Base-by-base conservation (phyloP, 257 asterid species). In the Solanum infundibuliforme region DNA sequence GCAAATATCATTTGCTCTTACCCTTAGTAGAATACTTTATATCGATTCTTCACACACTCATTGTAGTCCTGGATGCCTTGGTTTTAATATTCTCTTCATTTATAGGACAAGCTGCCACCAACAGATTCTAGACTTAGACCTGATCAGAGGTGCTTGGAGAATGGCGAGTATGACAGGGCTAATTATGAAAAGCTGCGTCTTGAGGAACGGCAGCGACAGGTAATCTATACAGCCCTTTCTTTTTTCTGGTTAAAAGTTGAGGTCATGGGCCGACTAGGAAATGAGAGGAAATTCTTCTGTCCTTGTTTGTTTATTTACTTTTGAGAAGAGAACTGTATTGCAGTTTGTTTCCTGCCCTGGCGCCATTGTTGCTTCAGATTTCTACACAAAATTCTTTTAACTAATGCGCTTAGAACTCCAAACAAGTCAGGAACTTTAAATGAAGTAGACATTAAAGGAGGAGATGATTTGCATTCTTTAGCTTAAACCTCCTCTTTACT, bases 121-220 rank as follows among this genome's bases (percentile, higher is more conserved):
- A 97, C 98, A 8, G 99, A 97, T 91, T 97, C 99, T 5, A 93
- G 99, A 87, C 89, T 95, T 92, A 97, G 99, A 89, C 99, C 99
- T 55, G 98, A 97, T 88, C 99, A 97, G 87, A 92, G 98, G 86
- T 94, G 96, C 95, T 90, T 97, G 96, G 99, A 97, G 89, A 94
- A 95, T 69, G 99, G 99, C 32, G 94, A 94, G 89, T 96, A 93
- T 87, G 98, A 94, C 87, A 90, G 68, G 93, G 99, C 98, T 25
- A 94, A 96, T 89, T 93, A 88, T 34, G 98, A 96, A 90, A 96
- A 96, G 82, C 85, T 93, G 83, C 93, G 99, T 79, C 92, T 97
- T 43, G 99, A 97, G 90, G 98, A 97, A 92, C 93, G 95, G 48
- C 99, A 97, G 86, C 95, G 99, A 20, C 98, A 96, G 98, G 99